Evolutionary conservation across 1,284 basidiomycete genomes (phyloP).

Genomic region (Laetiporus sulphureus): DNA sequence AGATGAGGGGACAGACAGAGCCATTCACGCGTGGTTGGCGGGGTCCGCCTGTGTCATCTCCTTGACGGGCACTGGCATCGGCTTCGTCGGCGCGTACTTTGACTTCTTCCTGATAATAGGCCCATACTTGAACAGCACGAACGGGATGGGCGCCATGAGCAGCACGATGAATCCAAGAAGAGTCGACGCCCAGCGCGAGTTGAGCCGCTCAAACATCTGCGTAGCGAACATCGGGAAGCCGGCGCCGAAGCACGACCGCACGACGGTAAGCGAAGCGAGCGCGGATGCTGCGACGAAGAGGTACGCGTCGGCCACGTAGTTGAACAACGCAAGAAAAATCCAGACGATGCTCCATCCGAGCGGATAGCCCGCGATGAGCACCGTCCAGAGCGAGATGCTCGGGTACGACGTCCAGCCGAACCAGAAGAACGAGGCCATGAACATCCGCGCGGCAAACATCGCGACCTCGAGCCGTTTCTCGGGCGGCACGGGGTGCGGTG

Average conservation of each 20-base stretch:
- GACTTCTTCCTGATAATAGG: constrained; percentile 22
- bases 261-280: constrained; percentile 30
- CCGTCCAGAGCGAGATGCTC: constrained; percentile 25
- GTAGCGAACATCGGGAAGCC: constrained; percentile 32
- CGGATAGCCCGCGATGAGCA: constrained; percentile 22
- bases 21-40: too few relatives aligned
- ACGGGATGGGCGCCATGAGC: constrained; percentile 28
- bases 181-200: constrained; percentile 29
- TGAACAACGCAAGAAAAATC: constrained; percentile 29
- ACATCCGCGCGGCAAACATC: constrained; percentile 33
- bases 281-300: constrained; percentile 33
- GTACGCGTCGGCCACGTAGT: constrained; percentile 35
- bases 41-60: too few relatives aligned
- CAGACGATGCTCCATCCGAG: constrained; percentile 25
- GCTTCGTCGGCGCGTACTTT: constrained; percentile 24
- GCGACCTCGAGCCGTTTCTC: constrained; percentile 40
- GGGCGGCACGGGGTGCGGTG: constrained; percentile 34
- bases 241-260: constrained; percentile 31
- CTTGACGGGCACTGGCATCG: constrained; percentile 8
- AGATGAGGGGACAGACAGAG: too few relatives aligned
- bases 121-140: constrained; percentile 28
- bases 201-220: constrained; percentile 30
- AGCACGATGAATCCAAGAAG: constrained; percentile 26
- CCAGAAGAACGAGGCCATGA: constrained; percentile 38
- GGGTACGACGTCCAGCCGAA: constrained; percentile 38